Evolutionary conservation across 2,329 filamentous ascomycete species (phyloP), one percentile per base, ranked within the genome.

Genomic region (Podosphaera xanthii): DNA sequence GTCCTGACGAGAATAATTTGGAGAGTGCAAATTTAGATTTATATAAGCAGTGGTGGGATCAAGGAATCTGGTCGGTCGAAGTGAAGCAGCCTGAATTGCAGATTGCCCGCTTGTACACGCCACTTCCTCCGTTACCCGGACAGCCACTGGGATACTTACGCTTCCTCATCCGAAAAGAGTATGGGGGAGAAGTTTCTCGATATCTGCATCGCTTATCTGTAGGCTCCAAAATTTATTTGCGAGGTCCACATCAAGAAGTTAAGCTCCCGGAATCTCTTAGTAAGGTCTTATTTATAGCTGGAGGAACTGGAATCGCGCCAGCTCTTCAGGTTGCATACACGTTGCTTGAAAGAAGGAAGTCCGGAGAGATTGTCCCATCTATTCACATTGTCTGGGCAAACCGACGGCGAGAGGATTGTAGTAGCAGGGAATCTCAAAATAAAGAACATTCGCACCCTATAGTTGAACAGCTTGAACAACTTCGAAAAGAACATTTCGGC

Each of bases 61-160:
- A 79, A 59, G 84, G 86, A 3, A 76, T 94, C 49, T 94, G 88
- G 85, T 89, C 84, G 62, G 84, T 97, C 40, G 86, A 96, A 73
- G 82, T 95, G 68, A 95, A 94, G 72, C 92, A 97, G 72, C 92
- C 92, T 1, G 83, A 95, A 69, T 73, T 97, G 60, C 90, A 96
- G 71, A 94, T 98, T 65, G 87, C 87, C 50, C 75, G 92, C 62
- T 83, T 88, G 60, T 98, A 98, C 71, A 97, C 92, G 3, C 89
- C 91, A 0, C 74, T 98, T 0, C 91, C 88, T 0, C 77, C 81
- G 0, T 12, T 31, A 31, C 12, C 60, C 40, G 59, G 62, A 6
- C 65, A 70, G 42, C 65, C 70, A 38, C 63, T 69, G 40, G 72
- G 75, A 48, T 69, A 73, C 1, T 67, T 95, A 59, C 76, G 84